Evolutionary conservation across 495 filamentous ascomycete genomes (phyloP).

Genomic region (Podospora fimiseda): DNA sequence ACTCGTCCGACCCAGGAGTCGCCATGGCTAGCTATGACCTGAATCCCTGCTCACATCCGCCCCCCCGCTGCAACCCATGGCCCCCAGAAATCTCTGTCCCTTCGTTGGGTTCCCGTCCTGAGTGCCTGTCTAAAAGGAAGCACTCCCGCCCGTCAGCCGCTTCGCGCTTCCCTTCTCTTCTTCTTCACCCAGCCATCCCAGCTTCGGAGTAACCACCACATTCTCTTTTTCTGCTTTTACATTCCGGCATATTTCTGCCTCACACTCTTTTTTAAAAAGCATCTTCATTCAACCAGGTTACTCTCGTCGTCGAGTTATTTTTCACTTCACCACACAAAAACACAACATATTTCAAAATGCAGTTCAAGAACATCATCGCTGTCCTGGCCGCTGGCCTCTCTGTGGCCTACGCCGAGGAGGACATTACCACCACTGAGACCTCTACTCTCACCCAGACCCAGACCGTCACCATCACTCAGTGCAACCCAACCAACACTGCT

Average conservation of each 20-base stretch:
- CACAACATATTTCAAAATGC: constrained; percentile 26
- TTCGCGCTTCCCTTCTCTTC: constrained; percentile 15
- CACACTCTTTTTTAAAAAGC: constrained; percentile 24
- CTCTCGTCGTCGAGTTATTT: too few relatives aligned
- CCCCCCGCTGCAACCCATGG: background rate
- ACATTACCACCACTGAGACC: constrained; percentile 30
- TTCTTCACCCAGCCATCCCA: constrained; percentile 18
- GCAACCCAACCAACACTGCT: constrained; percentile 38
- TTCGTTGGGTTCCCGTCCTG: constrained; percentile 5
- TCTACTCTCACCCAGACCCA: constrained; percentile 39
- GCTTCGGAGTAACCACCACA: constrained; percentile 19
- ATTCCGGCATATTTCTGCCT: constrained; percentile 29
- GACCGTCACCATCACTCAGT: constrained; percentile 43
- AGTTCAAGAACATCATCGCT: constrained; percentile 31
- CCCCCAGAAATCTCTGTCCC: constrained; percentile 1
- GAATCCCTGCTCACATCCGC: constrained; percentile 1
- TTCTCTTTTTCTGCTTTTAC: constrained; percentile 23
- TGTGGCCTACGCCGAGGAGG: constrained; percentile 22
- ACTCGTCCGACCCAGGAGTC: constrained; percentile 8
- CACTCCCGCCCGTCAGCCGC: constrained; percentile 15
- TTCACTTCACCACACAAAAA: constrained; percentile 2
- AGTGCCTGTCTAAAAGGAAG: constrained; percentile 25
- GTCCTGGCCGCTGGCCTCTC: constrained; percentile 27
- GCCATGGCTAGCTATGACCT: background rate
- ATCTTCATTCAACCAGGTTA: constrained; percentile 5